Percentiles rank a stretch among this genome's conserved stretches.
Evolutionary conservation across 163 green algal species (phyloP).

Genomic region (Scenedesmus sp.): DNA sequence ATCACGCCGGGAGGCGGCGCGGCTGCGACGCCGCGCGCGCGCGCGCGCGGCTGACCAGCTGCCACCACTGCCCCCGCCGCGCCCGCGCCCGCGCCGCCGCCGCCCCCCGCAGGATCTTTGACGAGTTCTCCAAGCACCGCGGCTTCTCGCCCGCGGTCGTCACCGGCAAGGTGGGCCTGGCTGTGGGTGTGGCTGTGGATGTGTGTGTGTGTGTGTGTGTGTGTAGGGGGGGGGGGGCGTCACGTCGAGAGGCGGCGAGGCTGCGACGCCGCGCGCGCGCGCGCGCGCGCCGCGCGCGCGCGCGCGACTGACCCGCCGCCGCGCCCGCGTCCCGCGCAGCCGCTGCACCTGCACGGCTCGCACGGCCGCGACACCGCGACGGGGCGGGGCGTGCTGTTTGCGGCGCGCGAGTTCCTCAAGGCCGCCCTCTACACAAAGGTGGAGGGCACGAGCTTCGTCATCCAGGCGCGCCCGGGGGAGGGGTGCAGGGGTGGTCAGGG

Average conservation of each 20-base stretch:
- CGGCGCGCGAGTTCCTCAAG: conserved; percentile 67
- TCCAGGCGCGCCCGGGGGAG: too few species aligned
- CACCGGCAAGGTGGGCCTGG: conserved; percentile 64
- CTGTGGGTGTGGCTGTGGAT: too few species aligned
- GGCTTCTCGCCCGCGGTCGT: conserved; percentile 68
- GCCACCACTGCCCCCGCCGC: too few species aligned
- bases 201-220: too few species aligned
- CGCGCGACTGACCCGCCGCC: too few species aligned
- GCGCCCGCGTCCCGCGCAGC: too few species aligned
- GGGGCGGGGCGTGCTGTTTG: conserved; percentile 67
- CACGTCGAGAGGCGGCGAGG: too few species aligned
- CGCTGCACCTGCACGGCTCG: conserved; percentile 72
- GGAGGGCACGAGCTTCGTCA: conserved; percentile 65
- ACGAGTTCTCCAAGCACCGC: conserved; percentile 74
- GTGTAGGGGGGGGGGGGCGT: too few species aligned
- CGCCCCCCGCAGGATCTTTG: conserved; percentile 73
- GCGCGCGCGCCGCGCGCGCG: neutral
- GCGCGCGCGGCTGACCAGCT: too few species aligned
- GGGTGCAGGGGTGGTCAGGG: too few species aligned
- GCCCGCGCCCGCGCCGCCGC: conserved; percentile 68
- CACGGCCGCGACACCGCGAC: conserved; percentile 73
- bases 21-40: neutral
- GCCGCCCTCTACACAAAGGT: conserved; percentile 50
- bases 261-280: neutral
- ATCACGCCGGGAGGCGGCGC: neutral